Base-by-base conservation (phyloP, 2,329 filamentous ascomycete genomes). In the Scedosporium boydii region DNA sequence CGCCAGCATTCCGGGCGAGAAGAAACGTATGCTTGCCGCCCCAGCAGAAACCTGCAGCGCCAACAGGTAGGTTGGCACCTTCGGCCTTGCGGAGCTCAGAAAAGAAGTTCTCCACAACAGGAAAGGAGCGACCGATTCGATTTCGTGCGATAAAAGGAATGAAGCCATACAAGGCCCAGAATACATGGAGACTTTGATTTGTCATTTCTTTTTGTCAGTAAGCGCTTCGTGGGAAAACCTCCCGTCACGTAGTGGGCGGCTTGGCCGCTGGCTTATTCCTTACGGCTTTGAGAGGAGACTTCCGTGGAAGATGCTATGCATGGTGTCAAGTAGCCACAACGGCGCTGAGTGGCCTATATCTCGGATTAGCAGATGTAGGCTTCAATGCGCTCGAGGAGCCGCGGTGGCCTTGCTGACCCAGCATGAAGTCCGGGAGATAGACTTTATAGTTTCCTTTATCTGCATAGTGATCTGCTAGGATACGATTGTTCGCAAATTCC, bases 41-140 rank as follows among this genome's bases (percentile, higher is more conserved):
- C 84, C 84, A 87, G 74, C 83, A 87, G 73, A 85, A 87, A 0
- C 85, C 86, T 0, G 81, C 81, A 0, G 76, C 80, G 23, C 78
- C 83, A 56, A 87, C 71, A 16, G 72, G 70, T 6, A 74, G 67
- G 58, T 46, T 58, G 4, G 65, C 63, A 10, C 70, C 70, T 46
- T 71, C 69, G 29, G 72, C 70, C 46, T 71, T 67, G 46, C 71
- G 77, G 3, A 79, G 65, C 4, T 70, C 66, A 61, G 72, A 67
- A 48, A 79, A 72, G 67, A 75, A 79, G 44, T 65, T 66, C 46
- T 67, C 68, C 21, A 78, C 75, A 41, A 69, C 64, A 1, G 76
- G 74, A 29, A 68, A 69, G 3, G 72, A 68, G 55, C 70, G 70
- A n/a, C 68, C 64, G 4, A 69, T 65, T 53, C 68, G 68, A 60